These are phyloP conservation scores for Xylaria grammica DNA, from an alignment of 495 filamentous ascomycete species.

Conservation along the genomic window DNA sequence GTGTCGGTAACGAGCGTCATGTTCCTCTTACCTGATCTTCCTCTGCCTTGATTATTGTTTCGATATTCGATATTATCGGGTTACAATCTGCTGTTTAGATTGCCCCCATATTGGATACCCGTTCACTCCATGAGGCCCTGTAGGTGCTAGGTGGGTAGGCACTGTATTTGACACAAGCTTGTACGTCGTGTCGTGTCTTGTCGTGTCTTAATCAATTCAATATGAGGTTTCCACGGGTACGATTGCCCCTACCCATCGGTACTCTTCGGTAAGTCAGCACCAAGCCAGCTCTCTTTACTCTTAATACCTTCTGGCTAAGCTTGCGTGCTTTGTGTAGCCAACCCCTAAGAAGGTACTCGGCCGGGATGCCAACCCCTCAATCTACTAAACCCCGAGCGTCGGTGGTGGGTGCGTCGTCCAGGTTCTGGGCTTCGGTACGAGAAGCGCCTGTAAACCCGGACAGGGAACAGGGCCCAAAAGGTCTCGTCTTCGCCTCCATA, in stretches of 20 bases:
- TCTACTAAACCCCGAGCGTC: background rate
- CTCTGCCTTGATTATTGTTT: too few relatives aligned
- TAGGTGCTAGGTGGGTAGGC: too few relatives aligned
- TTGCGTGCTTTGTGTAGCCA: background rate
- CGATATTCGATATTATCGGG: too few relatives aligned
- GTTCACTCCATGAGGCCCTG: too few relatives aligned
- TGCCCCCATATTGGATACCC: too few relatives aligned
- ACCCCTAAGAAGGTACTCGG: slow-evolving; percentile 1
- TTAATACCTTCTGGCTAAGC: background rate
- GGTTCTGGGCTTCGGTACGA: background rate
- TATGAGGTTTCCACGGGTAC: background rate
- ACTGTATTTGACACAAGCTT: too few relatives aligned
- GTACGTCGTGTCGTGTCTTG: too few relatives aligned
- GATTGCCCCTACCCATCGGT: background rate
- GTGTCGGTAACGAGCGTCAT: too few relatives aligned
- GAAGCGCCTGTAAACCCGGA: slow-evolving; percentile 9
- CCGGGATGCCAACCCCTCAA: background rate
- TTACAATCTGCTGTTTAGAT: too few relatives aligned
- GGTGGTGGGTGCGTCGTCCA: too few relatives aligned
- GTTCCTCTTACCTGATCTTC: too few relatives aligned
- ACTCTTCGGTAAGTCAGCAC: slow-evolving; percentile 5
- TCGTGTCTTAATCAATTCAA: too few relatives aligned
- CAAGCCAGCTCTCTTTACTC: background rate
- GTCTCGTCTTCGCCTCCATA: slow-evolving; percentile 10
- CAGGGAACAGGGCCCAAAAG: background rate